Base-by-base conservation (phyloP, 805 yeast genomes). In the Candida railenensis region DNA sequence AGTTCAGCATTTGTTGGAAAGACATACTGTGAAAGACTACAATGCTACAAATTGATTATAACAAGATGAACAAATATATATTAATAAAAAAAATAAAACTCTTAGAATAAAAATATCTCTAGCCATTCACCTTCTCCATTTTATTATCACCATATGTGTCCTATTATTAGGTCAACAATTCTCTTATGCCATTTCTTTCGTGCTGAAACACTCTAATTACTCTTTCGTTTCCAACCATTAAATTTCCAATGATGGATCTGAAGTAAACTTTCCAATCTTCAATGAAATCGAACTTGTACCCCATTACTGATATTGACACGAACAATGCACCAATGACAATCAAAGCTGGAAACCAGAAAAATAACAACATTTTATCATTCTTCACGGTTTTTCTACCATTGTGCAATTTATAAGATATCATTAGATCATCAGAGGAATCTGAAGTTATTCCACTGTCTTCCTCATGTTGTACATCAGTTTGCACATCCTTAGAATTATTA, bases 341-440 rank as follows among this genome's bases (percentile, higher is more conserved):
- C 62, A 80, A 66, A 34, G 87, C 76, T 12, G 97, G 97, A 48
- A 90, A 67, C 97, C 97, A 91, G 76, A 91, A 90, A 62, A 91
- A 88, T 50, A 89, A 68, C 52, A 91, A 73, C 88, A 89, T 85
- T 58, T 81, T 85, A 65, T 91, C 97, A 57, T 89, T 86, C 55
- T 73, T 74, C 33, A 79, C 69, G 0, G 80, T 67, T 54, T 77
- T 78, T 21, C 79, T 57, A 4, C 76, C 74, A 47, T 65, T 73
- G 53, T 72, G 67, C 39, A 72, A 65, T 11, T 34, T 15, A 48
- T 65, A 68, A n/a, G 73, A 61, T 4, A 72, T 59, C 8, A 69
- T 70, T 66, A 72, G 59, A 48, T 73, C 77, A 47, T 73, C 77
- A 0, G 74, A 67, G 19, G 74, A 67, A 51, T 73, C 77, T 1